Evolutionary conservation across 306 rosid species (phyloP).

Genomic region (Dryas drummondii): DNA sequence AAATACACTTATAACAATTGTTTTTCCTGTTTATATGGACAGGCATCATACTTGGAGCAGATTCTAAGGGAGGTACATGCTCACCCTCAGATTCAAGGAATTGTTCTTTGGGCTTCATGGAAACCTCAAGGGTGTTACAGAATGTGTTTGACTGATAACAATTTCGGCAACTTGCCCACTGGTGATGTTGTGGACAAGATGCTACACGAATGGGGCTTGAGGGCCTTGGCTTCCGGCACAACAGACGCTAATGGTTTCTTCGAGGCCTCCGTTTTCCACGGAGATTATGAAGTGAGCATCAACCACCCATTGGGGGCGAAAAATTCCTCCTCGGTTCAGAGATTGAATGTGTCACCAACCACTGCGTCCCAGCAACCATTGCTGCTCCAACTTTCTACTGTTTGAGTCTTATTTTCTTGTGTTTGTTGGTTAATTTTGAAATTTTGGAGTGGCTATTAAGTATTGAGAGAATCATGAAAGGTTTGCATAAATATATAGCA

Average conservation of each 20-base stretch:
- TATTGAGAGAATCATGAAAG: no score
- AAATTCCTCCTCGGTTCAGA: slow-evolving; percentile 1
- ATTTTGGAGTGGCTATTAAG: no score
- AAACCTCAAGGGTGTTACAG: slow-evolving; percentile 48
- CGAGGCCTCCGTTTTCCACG: slow-evolving; percentile 45
- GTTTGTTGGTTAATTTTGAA: background rate
- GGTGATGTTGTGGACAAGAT: slow-evolving; percentile 77
- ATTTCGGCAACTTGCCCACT: slow-evolving; percentile 59
- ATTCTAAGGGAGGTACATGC: slow-evolving; percentile 58
- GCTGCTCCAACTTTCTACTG: slow-evolving; percentile 19
- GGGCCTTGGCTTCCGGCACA: slow-evolving; percentile 9
- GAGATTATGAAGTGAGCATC: slow-evolving; percentile 44
- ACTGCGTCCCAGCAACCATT: background rate
- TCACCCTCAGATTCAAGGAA: slow-evolving; percentile 66
- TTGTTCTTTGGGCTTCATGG: slow-evolving; percentile 67
- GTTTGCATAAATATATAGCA: no score
- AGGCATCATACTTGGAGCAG: slow-evolving; percentile 54
- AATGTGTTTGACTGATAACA: slow-evolving; percentile 64
- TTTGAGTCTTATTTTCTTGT: background rate
- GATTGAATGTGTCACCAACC: slow-evolving; percentile 22
- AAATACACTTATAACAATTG: no score
- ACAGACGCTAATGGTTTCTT: slow-evolving; percentile 35
- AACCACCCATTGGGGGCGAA: slow-evolving; percentile 20
- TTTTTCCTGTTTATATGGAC: background rate
- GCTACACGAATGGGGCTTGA: slow-evolving; percentile 46